Conservation (phyloP, 139 green algal species). For the Chlamydomonas sphaeroides region DNA sequence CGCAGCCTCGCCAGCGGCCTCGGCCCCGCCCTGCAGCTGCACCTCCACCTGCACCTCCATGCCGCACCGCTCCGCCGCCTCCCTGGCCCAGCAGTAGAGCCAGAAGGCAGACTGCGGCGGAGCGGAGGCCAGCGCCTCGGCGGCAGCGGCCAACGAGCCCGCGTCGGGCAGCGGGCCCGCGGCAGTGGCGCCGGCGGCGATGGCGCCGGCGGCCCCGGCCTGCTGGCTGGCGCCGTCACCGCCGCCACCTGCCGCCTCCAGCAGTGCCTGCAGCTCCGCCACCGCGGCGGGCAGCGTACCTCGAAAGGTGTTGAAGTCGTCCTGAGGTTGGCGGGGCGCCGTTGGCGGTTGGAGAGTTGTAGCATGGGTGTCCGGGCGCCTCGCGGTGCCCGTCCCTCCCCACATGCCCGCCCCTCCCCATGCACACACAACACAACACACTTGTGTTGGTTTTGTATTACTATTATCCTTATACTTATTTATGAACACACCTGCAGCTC, state of each 20-base stretch:
- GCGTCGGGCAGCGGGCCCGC: no score
- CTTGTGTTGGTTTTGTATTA: no score
- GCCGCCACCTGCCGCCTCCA: no score
- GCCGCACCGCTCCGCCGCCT: slow-evolving; percentile 43
- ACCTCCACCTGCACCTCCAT: neutral
- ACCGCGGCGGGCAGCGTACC: neutral
- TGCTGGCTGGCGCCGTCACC: no score
- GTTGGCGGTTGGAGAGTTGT: neutral
- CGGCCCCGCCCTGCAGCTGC: neutral
- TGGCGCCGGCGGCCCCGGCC: neutral
- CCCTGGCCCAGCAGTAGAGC: slow-evolving; percentile 51
- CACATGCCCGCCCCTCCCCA: no score
- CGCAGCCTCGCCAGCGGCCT: no score
- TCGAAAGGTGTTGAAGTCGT: slow-evolving; percentile 24
- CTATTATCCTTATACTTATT: neutral
- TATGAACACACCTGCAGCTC: slow-evolving; percentile 14
- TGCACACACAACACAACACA: no score
- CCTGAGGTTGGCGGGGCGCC: neutral
- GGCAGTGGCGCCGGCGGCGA: no score
- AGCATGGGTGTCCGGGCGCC: neutral
- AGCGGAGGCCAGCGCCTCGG: neutral
- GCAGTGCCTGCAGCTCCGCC: no score
- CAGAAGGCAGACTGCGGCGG: neutral
- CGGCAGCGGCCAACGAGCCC: neutral
- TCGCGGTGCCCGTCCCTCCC: no score